Evolutionary conservation across 2,329 filamentous ascomycete species (phyloP).

Genomic region (Epichloe gansuensis): DNA sequence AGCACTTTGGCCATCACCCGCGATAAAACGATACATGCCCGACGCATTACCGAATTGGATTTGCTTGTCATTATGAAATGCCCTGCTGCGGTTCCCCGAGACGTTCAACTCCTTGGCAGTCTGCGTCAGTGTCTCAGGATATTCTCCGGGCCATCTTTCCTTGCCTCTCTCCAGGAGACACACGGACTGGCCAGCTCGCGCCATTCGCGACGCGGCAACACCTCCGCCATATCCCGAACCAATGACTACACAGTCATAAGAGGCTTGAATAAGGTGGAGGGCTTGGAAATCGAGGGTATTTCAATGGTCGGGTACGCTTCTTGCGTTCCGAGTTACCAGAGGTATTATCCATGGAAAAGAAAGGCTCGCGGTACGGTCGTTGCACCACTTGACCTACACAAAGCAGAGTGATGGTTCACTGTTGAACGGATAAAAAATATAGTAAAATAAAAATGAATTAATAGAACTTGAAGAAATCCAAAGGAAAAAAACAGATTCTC

Average conservation of each 20-base stretch:
- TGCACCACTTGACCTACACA: too few relatives aligned
- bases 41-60: slow-evolving; percentile 39
- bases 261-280: slow-evolving; percentile 43
- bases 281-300: slow-evolving; percentile 40
- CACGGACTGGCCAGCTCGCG: slow-evolving; percentile 42
- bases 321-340: background rate
- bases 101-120: slow-evolving; percentile 41
- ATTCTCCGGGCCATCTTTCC: slow-evolving; percentile 57
- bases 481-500: too few relatives aligned
- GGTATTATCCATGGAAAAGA: background rate
- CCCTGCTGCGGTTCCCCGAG: slow-evolving; percentile 31
- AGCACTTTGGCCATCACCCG: slow-evolving; percentile 52
- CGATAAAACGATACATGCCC: slow-evolving; percentile 50
- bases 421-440: too few relatives aligned
- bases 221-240: slow-evolving; percentile 59
- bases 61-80: slow-evolving; percentile 29
- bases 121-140: slow-evolving; percentile 36
- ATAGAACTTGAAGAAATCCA: too few relatives aligned
- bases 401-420: background rate
- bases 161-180: slow-evolving; percentile 53
- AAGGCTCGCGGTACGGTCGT: background rate
- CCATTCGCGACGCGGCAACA: slow-evolving; percentile 53
- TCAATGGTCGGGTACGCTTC: background rate
- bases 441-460: too few relatives aligned
- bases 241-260: slow-evolving; percentile 55